Base-by-base conservation (phyloP, 164 flowering plant genomes). In the Protea cynaroides region DNA sequence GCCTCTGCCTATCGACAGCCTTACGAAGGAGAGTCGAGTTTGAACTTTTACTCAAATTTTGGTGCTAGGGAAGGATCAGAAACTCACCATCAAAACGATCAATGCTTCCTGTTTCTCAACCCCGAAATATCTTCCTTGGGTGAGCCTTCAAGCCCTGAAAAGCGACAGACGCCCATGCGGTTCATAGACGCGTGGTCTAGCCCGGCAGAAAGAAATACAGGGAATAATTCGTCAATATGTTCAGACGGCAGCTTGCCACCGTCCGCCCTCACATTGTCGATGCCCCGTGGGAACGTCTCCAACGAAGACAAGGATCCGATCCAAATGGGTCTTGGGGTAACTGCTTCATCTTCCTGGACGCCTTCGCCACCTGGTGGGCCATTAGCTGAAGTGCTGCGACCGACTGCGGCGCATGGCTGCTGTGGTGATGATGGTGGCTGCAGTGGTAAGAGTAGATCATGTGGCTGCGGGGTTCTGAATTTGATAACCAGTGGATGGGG, bases 111-210 rank as follows among this genome's bases (percentile, higher is more conserved):
- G 63, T 72, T 69, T 55, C 71, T 73, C 37, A 76, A 74, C 59
- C 22, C 66, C 18, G 68, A 68, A 47, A 61, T 73, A 13, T 21
- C 65, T 1, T 49, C 72, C 8, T 38, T 71, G 1, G 72, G 62
- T 19, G 61, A 64, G n/a, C 38, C 38, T 34, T 22, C 59, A 1
- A 15, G 56, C 21, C 47, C 58, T 7, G 38, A 53, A 56, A 67
- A 61, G 53, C 50, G 63, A 47, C 67, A 69, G 14, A 69, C 71
- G 56, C 80, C 90, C 1, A 77, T 82, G 70, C 72, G 66, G 6
- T 86, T 86, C 66, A 85, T 89, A 12, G 86, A 82, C 66, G 92
- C 90, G 0, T 88, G 95, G 95, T 82, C 88, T 3, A 51, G 69
- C 1, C 47, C 65, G 10, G 71, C 64, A 38, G 69, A 70, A 53